phyloP scores from a whole-genome alignment of 164 flowering plant species.

The Magnolia sinica region DNA sequence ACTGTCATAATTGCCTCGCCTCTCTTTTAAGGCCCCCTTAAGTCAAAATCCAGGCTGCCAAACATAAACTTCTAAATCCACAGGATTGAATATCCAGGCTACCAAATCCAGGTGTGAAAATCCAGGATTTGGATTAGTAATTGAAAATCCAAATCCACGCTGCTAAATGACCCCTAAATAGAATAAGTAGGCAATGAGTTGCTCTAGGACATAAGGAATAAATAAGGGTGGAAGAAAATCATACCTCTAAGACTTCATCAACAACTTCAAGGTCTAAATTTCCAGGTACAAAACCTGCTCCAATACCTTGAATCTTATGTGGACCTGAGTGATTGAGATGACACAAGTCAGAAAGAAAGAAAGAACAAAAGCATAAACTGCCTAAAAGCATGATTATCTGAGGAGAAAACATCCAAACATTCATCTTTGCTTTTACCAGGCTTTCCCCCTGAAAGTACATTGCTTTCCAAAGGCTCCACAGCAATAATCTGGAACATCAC shows the following conservation, averaged over 20 bases:
- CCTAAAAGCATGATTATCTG: not conserved
- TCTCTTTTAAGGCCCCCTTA: too few relatives aligned
- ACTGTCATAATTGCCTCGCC: too few relatives aligned
- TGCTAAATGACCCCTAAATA: not conserved
- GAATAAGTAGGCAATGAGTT: not conserved
- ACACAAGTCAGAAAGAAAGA: not conserved
- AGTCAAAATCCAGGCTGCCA: too few relatives aligned
- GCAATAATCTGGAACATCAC: constrained; percentile 64
- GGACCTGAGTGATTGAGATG: constrained; percentile 58
- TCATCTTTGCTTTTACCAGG: constrained; percentile 54
- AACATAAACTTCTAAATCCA: too few relatives aligned
- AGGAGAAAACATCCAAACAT: not conserved
- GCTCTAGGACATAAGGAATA: not conserved
- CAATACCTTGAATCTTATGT: constrained; percentile 98
- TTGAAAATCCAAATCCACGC: too few relatives aligned
- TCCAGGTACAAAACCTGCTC: constrained; percentile 93
- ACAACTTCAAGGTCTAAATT: constrained; percentile 67
- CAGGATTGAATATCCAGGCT: too few relatives aligned
- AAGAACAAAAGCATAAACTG: not conserved
- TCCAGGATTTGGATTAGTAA: too few relatives aligned
- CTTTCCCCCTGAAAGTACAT: constrained; percentile 86
- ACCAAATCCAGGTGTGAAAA: too few relatives aligned
- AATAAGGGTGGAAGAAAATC: not conserved
- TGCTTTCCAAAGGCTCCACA: constrained; percentile 90
- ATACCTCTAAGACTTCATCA: constrained; percentile 85